Conservation (phyloP, 441 rosid genomes). For the Populus trichocarpa region DNA sequence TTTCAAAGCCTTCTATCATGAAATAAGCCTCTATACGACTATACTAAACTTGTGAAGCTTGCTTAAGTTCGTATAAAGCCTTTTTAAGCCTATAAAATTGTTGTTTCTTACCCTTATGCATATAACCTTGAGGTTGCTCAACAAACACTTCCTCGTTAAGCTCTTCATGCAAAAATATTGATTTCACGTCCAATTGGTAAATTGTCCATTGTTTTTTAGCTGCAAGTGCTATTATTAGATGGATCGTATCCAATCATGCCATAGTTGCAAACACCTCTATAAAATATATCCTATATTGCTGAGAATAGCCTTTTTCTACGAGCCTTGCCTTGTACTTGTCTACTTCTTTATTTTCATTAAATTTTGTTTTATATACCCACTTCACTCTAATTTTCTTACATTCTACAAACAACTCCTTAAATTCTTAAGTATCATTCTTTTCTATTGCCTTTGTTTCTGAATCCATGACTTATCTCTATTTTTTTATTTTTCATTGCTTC, state of each 20-base stretch:
- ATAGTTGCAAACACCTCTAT: background rate
- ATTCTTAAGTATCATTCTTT: background rate
- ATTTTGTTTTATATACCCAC: slow-evolving; percentile 9
- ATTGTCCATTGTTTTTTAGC: background rate
- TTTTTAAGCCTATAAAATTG: background rate
- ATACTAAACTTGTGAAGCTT: background rate
- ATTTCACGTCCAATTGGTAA: background rate
- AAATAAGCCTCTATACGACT: too few relatives aligned
- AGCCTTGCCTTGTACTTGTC: slow-evolving; percentile 6
- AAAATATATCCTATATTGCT: background rate
- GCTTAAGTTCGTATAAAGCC: background rate
- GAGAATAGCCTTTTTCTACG: background rate
- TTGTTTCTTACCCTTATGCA: background rate
- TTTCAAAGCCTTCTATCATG: too few relatives aligned
- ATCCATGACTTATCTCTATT: too few relatives aligned
- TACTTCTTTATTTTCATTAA: background rate
- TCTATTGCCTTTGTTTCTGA: background rate
- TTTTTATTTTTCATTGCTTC: too few relatives aligned
- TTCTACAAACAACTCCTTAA: background rate
- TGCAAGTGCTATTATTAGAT: background rate
- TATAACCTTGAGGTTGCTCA: background rate
- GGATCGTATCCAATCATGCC: background rate
- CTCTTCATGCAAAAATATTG: background rate
- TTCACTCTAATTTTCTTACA: background rate
- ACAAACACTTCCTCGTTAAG: background rate